Base-by-base conservation (phyloP, 306 rosid genomes). In the Vigna mungo region DNA sequence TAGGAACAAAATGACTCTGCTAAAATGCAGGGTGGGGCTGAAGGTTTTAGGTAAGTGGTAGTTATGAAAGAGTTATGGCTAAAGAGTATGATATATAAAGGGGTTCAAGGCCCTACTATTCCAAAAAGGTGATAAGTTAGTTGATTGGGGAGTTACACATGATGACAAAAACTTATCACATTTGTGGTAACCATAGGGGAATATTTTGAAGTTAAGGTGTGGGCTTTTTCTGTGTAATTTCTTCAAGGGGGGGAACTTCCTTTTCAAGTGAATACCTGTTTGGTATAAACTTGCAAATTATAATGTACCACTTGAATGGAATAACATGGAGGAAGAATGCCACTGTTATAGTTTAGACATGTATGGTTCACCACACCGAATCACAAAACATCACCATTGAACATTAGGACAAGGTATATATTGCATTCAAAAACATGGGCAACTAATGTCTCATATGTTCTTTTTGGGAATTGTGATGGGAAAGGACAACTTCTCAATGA, bases 81-180 rank as follows among this genome's bases (percentile, higher is more conserved):
- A 9, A 52, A 53, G 23, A 14, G 75, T 71, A 74, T 65, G 74
- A 61, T 82, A 86, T 90, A 89, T 81, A 91, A 78, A 85, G 86
- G 75, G 80, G 54, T 71, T 68, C 18, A 68, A 37, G 88, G 81
- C 60, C 87, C 91, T 85, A 81, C 88, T 39, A 2, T 10, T 51
- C 70, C 74, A 71, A 66, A 69, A 86, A 86, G 78, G 48, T 75
- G 83, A 78, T 60, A 69, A 83, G 87, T 91, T 89, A 74, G 92
- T 90, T 85, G 84, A 84, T 56, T 73, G 75, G 77, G 85, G 84
- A 76, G 85, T 87, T 85, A 78, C 72, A 72, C 61, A 66, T 12
- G 73, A 13, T 72, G 89, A 90, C 87, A 83, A 86, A 83, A 67
- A 23, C 1, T 48, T 63, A 61, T 80, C 78, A 48, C 43, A 66